Evolutionary conservation across 306 rosid species (phyloP), one percentile per base, ranked within the genome.

Genomic region (Prinsepia uniflora): DNA sequence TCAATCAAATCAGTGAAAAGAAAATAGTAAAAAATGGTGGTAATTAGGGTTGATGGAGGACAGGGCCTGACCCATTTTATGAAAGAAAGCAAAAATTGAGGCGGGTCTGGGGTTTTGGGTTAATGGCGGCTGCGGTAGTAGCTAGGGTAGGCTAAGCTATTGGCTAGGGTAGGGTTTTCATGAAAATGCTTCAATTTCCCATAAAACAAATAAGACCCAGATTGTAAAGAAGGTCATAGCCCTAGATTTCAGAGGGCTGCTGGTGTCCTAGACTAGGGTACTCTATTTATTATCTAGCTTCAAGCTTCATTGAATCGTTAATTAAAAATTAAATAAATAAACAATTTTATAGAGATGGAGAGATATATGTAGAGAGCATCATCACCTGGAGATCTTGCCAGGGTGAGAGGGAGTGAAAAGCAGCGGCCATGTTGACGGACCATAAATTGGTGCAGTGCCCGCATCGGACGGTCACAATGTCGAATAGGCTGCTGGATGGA

Each of bases 371-470:
- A 66, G 18, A 52, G 8, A 52, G 22, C 57, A 52, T 24, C 3
- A 30, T 30, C 30, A 82, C 93, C 96, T 93, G 98, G 65, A 75
- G 56, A 85, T 89, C 91, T 89, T 89, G 98, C 92, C 91, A 95
- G 48, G 99, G 4, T 30, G 3, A 86, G 59, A 89, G 84, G 43
- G 97, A 83, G 81, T 91, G 97, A 86, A 91, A 86, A 57, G 99
- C 96, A 9, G 97, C 97, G 60, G 97, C 97, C 99, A 95, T 95
- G 81, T 95, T 95, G 72, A 95, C 97, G 72, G 99, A 89, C 99
- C 96, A 95, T n/a, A 95, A 85, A 87, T 95, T 95, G 70, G 91
- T 87, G 87, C 99, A 95, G 90, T 91, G 99, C 19, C 99, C 99
- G 70, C 99, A 95, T 85, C 99, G 91, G 77, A 95, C 97, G 67